phyloP scores from a whole-genome alignment of 306 rosid genomes.

The Dryas octopetala region DNA sequence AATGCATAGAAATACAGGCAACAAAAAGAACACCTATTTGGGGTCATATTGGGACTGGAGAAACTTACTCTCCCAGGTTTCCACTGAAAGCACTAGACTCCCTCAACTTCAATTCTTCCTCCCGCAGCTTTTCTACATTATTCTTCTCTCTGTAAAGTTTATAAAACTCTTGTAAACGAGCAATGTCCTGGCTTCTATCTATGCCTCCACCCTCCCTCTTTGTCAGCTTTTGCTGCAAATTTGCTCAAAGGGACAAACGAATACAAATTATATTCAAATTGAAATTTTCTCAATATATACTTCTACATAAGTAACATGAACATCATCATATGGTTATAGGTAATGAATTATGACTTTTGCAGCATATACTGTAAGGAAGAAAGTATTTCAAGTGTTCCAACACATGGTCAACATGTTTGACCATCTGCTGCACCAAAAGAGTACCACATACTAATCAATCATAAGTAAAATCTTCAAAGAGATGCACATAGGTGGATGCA shows the following conservation, averaged over 20 bases:
- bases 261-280: constrained; percentile 11
- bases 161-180: constrained; percentile 81
- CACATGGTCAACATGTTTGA: not conserved
- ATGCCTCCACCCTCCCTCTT: constrained; percentile 76
- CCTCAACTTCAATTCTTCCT: constrained; percentile 79
- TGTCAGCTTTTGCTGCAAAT: constrained; percentile 85
- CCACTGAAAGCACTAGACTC: constrained; percentile 86
- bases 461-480: not conserved
- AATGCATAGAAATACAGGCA: not conserved
- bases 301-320: not conserved
- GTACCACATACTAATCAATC: not conserved
- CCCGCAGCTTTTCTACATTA: constrained; percentile 71
- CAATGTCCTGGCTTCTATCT: constrained; percentile 85
- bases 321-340: not conserved
- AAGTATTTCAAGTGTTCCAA: not conserved
- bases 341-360: no score
- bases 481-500: not conserved
- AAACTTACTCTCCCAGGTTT: constrained; percentile 86
- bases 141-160: constrained; percentile 68
- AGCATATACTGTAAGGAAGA: no score
- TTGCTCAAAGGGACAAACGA: constrained; percentile 24
- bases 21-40: not conserved
- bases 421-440: not conserved
- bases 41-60: constrained; percentile 4
- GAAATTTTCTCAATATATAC: not conserved